Evolutionary conservation across 108 stramenopile species (phyloP).

Genomic region (Parmales sp.): DNA sequence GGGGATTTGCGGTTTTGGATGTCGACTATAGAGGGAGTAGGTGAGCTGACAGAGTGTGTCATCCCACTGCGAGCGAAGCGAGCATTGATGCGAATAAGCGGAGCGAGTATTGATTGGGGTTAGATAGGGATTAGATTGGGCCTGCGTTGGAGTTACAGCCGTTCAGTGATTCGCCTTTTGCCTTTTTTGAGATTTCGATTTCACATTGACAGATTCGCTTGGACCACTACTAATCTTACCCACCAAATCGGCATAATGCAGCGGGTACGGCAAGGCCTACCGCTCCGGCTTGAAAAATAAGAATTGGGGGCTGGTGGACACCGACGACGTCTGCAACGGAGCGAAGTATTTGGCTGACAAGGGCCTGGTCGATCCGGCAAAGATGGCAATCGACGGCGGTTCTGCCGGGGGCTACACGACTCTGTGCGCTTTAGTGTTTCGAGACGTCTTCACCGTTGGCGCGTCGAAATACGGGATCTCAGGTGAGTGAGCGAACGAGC

Average conservation of each 20-base stretch:
- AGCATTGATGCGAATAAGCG: too few relatives aligned
- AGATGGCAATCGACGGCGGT: slow-evolving; percentile 69
- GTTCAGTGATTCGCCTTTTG: too few relatives aligned
- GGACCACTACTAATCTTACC: too few relatives aligned
- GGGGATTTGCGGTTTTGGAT: slow-evolving; percentile 72
- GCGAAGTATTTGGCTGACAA: slow-evolving; percentile 49
- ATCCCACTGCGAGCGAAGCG: neutral
- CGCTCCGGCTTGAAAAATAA: slow-evolving; percentile 42
- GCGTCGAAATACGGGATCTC: slow-evolving; percentile 59
- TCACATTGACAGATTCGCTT: too few relatives aligned
- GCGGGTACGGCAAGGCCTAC: slow-evolving; percentile 67
- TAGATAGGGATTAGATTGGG: too few relatives aligned
- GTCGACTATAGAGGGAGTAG: slow-evolving; percentile 47
- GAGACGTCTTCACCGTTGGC: slow-evolving; percentile 59
- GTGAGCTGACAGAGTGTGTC: slow-evolving; percentile 28
- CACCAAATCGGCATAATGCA: too few relatives aligned
- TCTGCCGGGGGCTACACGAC: slow-evolving; percentile 76
- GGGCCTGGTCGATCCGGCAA: slow-evolving; percentile 44
- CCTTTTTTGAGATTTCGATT: too few relatives aligned
- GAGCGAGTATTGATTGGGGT: too few relatives aligned
- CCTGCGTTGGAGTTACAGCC: too few relatives aligned
- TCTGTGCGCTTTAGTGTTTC: slow-evolving; percentile 56
- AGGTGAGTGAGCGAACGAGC: neutral
- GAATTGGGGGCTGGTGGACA: slow-evolving; percentile 70
- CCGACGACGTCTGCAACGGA: slow-evolving; percentile 63